Conservation (phyloP, 345 rosid species). For the Hirschfeldia incana region DNA sequence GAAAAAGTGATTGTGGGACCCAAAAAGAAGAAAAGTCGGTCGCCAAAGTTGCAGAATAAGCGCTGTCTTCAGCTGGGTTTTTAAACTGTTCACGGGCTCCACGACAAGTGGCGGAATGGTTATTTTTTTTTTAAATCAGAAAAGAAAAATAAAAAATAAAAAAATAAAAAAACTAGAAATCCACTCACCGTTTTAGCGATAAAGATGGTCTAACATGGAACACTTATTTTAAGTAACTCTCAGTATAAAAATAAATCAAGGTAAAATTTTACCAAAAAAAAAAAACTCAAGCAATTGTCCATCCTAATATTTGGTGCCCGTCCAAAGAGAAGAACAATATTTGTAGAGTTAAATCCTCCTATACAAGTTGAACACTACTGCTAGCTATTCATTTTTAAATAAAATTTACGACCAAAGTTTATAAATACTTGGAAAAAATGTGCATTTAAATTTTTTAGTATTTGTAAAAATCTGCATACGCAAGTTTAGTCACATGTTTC, state of each 20-base stretch:
- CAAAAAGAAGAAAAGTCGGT: too few relatives aligned
- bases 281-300: constrained; percentile 22
- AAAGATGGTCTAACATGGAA: too few relatives aligned
- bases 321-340: constrained; percentile 3
- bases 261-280: neutral
- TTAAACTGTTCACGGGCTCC: too few relatives aligned
- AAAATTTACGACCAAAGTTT: neutral
- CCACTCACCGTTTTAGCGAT: too few relatives aligned
- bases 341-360: constrained; percentile 10
- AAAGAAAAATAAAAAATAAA: too few relatives aligned
- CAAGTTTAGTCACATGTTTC: neutral
- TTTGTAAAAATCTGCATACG: neutral
- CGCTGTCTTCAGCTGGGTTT: too few relatives aligned
- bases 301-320: constrained; percentile 7
- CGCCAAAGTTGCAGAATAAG: too few relatives aligned
- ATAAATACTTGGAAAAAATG: neutral
- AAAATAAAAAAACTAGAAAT: too few relatives aligned
- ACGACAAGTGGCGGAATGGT: too few relatives aligned
- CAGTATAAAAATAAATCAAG: constrained; percentile 5
- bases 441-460: neutral
- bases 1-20: too few relatives aligned
- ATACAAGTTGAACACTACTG: constrained; percentile 17
- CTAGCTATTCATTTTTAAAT: neutral
- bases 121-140: too few relatives aligned
- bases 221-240: too few relatives aligned